Base-by-base conservation (phyloP, 331 rosid species). In the Acacia concinna region DNA sequence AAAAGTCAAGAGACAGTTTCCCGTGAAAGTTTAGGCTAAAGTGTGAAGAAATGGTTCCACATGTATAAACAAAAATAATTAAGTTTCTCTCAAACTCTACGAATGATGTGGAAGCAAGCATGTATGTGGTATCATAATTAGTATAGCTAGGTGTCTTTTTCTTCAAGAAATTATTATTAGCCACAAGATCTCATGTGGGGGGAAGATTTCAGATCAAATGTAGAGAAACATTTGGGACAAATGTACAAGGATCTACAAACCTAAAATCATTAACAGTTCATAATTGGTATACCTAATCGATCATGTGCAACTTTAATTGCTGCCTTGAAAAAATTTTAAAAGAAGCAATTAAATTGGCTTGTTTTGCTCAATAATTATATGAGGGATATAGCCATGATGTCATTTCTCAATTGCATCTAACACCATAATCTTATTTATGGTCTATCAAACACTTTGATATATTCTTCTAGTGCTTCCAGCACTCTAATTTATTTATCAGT, bases 241-340 rank as follows among this genome's bases (percentile, higher is more conserved):
- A 8, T 8, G 30, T 54, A 21, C 4, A 54, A 54, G 27, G 78
- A 81, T 73, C 73, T 66, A 76, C 23, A 68, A 59, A 69, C 75
- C 85, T 78, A 81, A 78, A 77, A 47, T 68, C 40, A 35, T 54
- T 54, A 54, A 21, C 44, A 27, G 35, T n/a, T 34, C 63, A 62
- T n/a, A 9, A 68, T 67, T 47, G 75, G 83, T 85, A 81, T 85
- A 81, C 79, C 76, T 78, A 68, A 59, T 69, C 83, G 81, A 66
- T 74, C 86, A 85, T 85, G 86, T 79, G 84, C 79, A 64, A 56
- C 27, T 70, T 70, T 49, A 54, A 35, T 52, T 21, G 18, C 21
- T 68, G 72, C 76, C 73, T 27, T 74, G 79, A 4, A 67, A 11
- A 20, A 17, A 18, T 30, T 34, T 35, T 20, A 37, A 63, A 74